A percentile compares a stretch with the other conserved stretches of the same genome.
Conservation (phyloP, 768 basidiomycete genomes). For the Naematelia encephala region DNA sequence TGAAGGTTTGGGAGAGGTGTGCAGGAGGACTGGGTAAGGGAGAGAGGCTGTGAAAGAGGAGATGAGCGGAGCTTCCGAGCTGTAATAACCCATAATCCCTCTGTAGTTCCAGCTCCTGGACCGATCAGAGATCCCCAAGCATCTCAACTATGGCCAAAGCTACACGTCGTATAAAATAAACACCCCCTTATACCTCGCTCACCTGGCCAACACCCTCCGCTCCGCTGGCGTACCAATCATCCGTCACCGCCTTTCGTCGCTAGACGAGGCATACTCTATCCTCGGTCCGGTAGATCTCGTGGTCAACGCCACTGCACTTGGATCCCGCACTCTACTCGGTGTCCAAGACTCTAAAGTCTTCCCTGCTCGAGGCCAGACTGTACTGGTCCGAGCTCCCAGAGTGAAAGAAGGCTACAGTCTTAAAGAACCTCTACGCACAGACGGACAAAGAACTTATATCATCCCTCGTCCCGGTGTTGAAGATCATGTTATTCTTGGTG, state of each 20-base stretch:
- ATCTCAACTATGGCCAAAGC: conserved; percentile 50
- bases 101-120: conserved; percentile 26
- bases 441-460: conserved; percentile 55
- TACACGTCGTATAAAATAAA: conserved; percentile 60
- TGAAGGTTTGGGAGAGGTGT: conserved; percentile 3
- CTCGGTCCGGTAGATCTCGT: conserved; percentile 51
- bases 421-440: conserved; percentile 1
- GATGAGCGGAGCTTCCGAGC: background rate
- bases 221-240: conserved; percentile 55
- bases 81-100: background rate
- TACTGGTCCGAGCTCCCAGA: conserved; percentile 68
- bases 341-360: conserved; percentile 69
- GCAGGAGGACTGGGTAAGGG: too few species aligned
- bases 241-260: conserved; percentile 53
- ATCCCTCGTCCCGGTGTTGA: conserved; percentile 59
- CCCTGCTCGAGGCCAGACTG: conserved; percentile 80
- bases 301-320: conserved; percentile 63
- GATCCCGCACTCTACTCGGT: conserved; percentile 70
- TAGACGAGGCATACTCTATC: conserved; percentile 56
- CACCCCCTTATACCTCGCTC: conserved; percentile 57
- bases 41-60: too few species aligned
- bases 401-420: conserved; percentile 51
- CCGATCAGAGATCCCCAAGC: conserved; percentile 10
- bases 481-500: conserved; percentile 59
- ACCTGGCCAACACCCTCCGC: conserved; percentile 55